Evolutionary conservation across 2,329 filamentous ascomycete species (phyloP), one percentile per base, ranked within the genome.

Genomic region (Coniochaeta prunicola): DNA sequence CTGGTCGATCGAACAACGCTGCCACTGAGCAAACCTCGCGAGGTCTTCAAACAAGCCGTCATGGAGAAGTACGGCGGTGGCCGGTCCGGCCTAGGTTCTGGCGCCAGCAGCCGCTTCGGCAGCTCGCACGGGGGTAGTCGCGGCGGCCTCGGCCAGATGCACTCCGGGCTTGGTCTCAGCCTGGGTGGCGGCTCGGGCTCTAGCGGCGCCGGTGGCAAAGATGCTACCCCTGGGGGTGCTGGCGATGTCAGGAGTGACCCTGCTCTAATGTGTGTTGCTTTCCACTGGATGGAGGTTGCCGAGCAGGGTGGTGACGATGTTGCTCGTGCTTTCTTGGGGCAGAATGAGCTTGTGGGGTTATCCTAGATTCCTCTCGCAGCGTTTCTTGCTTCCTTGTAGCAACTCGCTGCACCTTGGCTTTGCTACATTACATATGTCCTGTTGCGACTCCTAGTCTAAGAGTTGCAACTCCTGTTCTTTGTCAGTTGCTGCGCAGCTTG

Each of bases 281-380:
- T 96, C 73, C 93, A 97, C 77, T 97, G 93, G 92, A 97, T 97
- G 92, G 53, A 55, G 53, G 80, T 90, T 64, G 92, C 90, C 38
- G 89, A 91, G 66, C 82, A 83, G 58, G 92, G 92, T n/a, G 92
- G 92, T 1, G 93, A 97, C 70, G 84, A 89, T 68, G 77, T 96
- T 65, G 93, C 93, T 21, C 87, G 85, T 69, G 89, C 88, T 70
- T 92, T 93, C 74, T 76, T 97, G 71, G 82, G 87, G 63, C 90
- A 96, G 74, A 67, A 70, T 50, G 69, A 68, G 63, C 67, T 68
- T n/a, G 60, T 36, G 15, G 56, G 56, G 42, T 12, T 33, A 42
- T 53, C 45, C 24, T 50, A n/a, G 45, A 50, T 26, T 19, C 12
- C 5, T 45, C 21, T 5, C 19, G 5, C 40, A 26, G 4, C 19